A percentile compares a stretch with the other conserved stretches of the same genome.
These are phyloP conservation scores for Mycena epipterygia DNA, from an alignment of 768 basidiomycete genomes.

Conservation along the genomic window DNA sequence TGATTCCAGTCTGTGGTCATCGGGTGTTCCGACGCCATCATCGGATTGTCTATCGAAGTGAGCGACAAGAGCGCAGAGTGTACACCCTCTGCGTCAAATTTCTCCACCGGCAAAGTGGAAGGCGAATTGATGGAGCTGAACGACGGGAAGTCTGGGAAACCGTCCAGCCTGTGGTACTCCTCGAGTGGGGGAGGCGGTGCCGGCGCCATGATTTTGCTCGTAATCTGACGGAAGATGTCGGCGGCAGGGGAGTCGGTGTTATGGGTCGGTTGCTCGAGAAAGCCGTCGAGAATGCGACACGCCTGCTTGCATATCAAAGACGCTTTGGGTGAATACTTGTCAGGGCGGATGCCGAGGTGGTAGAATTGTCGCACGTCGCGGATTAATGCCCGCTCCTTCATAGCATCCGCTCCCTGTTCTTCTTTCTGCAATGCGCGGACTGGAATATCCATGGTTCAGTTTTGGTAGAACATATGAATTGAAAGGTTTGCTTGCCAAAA, in stretches of 20 bases:
- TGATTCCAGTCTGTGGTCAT: conserved; percentile 16
- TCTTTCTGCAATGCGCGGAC: conserved; percentile 21
- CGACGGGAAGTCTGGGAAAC: conserved; percentile 19
- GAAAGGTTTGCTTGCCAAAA: not conserved
- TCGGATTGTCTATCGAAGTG: not conserved
- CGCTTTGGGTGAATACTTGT: not conserved
- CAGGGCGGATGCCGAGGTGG: not conserved
- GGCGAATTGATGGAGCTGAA: conserved; percentile 16
- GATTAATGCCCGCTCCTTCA: conserved; percentile 16
- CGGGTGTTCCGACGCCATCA: conserved; percentile 12
- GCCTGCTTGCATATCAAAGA: conserved; percentile 12
- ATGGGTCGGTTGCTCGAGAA: conserved; percentile 6
- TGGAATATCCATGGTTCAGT: not conserved
- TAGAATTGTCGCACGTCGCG: conserved; percentile 20
- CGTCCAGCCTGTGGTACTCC: conserved; percentile 8
- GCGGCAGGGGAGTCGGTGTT: conserved; percentile 8
- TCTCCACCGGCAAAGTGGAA: not conserved
- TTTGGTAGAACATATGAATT: not conserved
- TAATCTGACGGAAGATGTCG: conserved; percentile 16
- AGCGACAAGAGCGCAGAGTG: conserved; percentile 20
- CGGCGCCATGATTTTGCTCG: not conserved
- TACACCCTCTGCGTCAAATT: conserved; percentile 8
- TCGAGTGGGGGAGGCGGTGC: not conserved
- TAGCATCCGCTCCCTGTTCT: conserved; percentile 11
- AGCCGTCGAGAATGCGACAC: conserved; percentile 16